Evolutionary conservation across 345 rosid species (phyloP).

Genomic region (Euclidium syriacum): DNA sequence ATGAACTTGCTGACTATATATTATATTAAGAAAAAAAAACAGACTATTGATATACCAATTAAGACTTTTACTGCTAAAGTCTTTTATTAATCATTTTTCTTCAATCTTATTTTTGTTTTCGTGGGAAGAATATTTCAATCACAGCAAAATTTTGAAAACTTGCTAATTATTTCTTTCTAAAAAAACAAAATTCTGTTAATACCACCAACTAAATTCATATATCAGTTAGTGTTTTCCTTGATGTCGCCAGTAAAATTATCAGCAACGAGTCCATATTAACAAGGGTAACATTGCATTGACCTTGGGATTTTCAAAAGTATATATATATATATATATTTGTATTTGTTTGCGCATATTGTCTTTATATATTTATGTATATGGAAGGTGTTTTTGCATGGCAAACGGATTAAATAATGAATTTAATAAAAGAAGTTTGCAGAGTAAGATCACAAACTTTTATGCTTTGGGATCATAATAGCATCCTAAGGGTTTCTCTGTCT

Average conservation of each 20-base stretch:
- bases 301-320: background rate
- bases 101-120: background rate
- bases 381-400: constrained; percentile 17
- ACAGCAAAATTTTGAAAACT: background rate
- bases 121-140: background rate
- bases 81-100: too few relatives aligned
- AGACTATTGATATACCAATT: too few relatives aligned
- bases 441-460: constrained; percentile 31
- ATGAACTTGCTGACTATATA: background rate
- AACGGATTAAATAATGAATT: constrained; percentile 5
- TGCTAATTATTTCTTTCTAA: background rate
- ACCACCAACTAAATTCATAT: background rate
- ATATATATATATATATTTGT: background rate
- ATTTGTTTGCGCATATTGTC: background rate
- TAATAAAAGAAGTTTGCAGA: constrained; percentile 24
- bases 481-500: constrained; percentile 33
- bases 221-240: background rate
- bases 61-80: too few relatives aligned
- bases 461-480: constrained; percentile 36
- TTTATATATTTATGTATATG: background rate
- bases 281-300: background rate
- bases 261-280: background rate
- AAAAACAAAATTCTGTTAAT: background rate
- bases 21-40: background rate
- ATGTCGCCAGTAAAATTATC: background rate